phyloP scores from a whole-genome alignment of 73 alveolate genomes.

The Vitrella brassicaformis region DNA sequence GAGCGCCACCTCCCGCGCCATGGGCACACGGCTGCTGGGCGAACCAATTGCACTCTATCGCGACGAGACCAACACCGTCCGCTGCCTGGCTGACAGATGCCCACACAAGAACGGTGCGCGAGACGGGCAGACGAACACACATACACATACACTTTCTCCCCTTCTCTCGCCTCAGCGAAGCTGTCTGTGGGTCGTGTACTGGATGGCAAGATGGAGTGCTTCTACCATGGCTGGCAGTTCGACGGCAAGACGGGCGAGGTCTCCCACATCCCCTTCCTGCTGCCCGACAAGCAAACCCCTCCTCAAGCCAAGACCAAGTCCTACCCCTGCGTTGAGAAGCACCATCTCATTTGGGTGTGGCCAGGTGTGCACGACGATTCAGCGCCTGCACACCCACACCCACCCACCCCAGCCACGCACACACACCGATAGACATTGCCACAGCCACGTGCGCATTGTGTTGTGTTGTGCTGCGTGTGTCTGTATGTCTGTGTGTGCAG shows the following conservation, averaged over 20 bases:
- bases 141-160: too few species aligned
- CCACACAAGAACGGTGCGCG: slow-evolving; percentile 3
- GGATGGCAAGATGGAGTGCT: slow-evolving; percentile 1
- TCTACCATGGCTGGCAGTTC: slow-evolving; percentile 3
- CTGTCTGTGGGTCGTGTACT: not conserved
- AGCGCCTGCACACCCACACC: too few species aligned
- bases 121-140: too few species aligned
- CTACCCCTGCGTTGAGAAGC: not conserved
- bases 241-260: not conserved
- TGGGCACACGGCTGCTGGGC: not conserved
- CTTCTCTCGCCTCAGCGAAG: too few species aligned
- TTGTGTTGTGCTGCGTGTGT: too few species aligned
- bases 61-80: not conserved
- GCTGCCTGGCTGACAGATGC: not conserved
- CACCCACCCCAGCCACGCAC: too few species aligned
- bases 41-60: not conserved
- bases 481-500: too few species aligned
- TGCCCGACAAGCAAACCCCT: not conserved
- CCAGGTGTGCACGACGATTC: not conserved
- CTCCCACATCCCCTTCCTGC: not conserved
- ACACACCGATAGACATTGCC: too few species aligned
- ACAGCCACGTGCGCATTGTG: too few species aligned
- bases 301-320: not conserved
- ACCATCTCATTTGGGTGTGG: not conserved
- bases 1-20: too few species aligned